Percentiles rank a stretch among this genome's conserved stretches.
Evolutionary conservation across 441 rosid genomes (phyloP).

Genomic region (Melastoma candidum): DNA sequence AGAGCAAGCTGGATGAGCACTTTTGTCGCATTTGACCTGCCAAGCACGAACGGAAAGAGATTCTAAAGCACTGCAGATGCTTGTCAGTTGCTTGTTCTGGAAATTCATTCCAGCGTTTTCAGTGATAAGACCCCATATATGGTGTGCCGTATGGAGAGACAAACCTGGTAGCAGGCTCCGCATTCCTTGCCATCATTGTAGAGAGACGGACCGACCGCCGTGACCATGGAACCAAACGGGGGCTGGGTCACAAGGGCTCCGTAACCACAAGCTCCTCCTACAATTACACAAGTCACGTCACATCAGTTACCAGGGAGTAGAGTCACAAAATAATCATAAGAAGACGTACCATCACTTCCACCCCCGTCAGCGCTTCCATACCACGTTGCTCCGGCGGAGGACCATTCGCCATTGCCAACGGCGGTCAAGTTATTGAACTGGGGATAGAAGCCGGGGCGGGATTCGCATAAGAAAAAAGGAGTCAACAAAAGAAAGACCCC

Average conservation of each 20-base stretch:
- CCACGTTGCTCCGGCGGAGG: conserved; percentile 59
- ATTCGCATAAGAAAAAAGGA: too few species aligned
- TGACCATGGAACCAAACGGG: conserved; percentile 36
- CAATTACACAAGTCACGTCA: neutral
- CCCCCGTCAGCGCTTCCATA: conserved; percentile 52
- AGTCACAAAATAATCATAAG: too few species aligned
- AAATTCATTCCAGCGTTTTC: neutral
- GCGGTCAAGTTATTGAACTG: conserved; percentile 33
- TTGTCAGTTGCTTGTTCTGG: too few species aligned
- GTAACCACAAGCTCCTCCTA: conserved; percentile 52
- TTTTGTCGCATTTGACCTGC: conserved; percentile 27
- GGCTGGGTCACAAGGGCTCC: conserved; percentile 24
- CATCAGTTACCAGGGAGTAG: neutral
- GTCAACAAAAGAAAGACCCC: too few species aligned
- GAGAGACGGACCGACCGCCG: conserved; percentile 33
- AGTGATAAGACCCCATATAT: neutral
- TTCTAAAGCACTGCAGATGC: too few species aligned
- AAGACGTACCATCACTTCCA: conserved; percentile 48
- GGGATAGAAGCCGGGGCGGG: conserved; percentile 27
- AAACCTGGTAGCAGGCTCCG: conserved; percentile 42
- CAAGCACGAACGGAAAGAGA: neutral
- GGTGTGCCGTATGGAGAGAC: neutral
- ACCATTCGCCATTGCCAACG: conserved; percentile 30
- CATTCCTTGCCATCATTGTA: conserved; percentile 38
- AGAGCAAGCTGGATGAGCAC: conserved; percentile 25